phyloP scores from a whole-genome alignment of 305 asterid species.

The Fraxinus paxiana region DNA sequence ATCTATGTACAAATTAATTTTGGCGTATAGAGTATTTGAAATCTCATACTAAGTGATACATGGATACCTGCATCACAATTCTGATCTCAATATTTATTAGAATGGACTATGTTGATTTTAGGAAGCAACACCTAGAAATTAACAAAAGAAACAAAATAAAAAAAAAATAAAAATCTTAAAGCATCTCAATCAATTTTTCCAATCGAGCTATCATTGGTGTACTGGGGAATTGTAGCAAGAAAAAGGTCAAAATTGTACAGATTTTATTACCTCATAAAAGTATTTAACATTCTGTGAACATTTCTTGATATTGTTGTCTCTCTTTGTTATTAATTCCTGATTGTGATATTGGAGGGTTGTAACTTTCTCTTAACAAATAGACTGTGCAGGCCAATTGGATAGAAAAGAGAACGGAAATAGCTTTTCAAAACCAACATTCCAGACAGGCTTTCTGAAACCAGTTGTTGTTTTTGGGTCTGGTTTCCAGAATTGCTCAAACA shows the following conservation, averaged over 20 bases:
- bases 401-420: constrained; percentile 34
- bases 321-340: constrained; percentile 3
- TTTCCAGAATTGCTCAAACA: constrained; percentile 28
- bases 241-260: neutral
- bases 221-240: neutral
- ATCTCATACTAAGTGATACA: neutral
- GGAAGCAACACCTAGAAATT: neutral
- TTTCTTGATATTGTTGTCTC: constrained; percentile 2
- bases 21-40: neutral
- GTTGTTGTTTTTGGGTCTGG: constrained; percentile 28
- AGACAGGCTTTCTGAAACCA: constrained; percentile 27
- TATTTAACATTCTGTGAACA: neutral
- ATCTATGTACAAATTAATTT: neutral
- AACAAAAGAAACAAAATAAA: neutral
- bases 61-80: neutral
- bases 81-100: neutral
- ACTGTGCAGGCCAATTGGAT: constrained; percentile 43
- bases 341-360: neutral
- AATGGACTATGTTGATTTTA: neutral
- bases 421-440: constrained; percentile 28
- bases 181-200: neutral
- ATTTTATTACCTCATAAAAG: neutral
- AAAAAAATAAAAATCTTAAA: neutral
- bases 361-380: constrained; percentile 10
- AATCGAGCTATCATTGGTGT: neutral